Evolutionary conservation across 2,329 filamentous ascomycete species (phyloP).

Genomic region (Ascochyta lentis): DNA sequence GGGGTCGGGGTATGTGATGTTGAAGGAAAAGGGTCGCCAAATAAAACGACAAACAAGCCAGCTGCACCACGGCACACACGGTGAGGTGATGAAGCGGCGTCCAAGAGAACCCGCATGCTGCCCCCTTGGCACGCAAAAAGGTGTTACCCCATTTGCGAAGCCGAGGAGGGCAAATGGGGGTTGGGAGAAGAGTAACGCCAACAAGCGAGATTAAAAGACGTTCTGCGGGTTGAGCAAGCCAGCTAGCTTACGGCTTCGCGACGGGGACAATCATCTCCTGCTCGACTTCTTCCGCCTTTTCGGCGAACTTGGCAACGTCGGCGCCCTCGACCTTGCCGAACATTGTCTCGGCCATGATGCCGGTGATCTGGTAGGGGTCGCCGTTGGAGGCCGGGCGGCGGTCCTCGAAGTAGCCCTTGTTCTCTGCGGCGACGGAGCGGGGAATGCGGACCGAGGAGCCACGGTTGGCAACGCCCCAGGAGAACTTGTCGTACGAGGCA

Average conservation of each 20-base stretch:
- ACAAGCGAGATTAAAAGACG: constrained; percentile 8
- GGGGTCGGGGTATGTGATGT: constrained; percentile 19
- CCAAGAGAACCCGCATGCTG: neutral
- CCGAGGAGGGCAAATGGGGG: neutral
- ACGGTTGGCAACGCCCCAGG: constrained; percentile 93
- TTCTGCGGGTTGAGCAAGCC: too few species aligned
- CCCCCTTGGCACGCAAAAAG: neutral
- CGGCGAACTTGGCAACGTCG: constrained; percentile 52
- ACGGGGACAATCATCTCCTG: constrained; percentile 43
- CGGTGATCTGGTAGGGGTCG: constrained; percentile 84
- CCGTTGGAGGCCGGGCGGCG: constrained; percentile 76
- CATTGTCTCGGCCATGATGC: constrained; percentile 77
- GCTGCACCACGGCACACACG: neutral
- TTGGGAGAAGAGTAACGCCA: constrained; percentile 9
- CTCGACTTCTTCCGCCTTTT: constrained; percentile 43
- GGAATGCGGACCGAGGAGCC: constrained; percentile 93
- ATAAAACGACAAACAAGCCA: neutral
- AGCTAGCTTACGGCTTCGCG: constrained; percentile 33
- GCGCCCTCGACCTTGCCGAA: constrained; percentile 59
- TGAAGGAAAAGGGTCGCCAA: constrained; percentile 7
- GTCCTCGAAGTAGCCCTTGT: constrained; percentile 91
- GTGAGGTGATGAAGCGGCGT: neutral
- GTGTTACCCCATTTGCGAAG: neutral
- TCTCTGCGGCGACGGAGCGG: constrained; percentile 81
- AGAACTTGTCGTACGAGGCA: constrained; percentile 90